A percentile compares a stretch with the other conserved stretches of the same genome.
These are phyloP conservation scores for Melampsora occidentalis DNA, from an alignment of 1,284 basidiomycete species.

Conservation along the genomic window DNA sequence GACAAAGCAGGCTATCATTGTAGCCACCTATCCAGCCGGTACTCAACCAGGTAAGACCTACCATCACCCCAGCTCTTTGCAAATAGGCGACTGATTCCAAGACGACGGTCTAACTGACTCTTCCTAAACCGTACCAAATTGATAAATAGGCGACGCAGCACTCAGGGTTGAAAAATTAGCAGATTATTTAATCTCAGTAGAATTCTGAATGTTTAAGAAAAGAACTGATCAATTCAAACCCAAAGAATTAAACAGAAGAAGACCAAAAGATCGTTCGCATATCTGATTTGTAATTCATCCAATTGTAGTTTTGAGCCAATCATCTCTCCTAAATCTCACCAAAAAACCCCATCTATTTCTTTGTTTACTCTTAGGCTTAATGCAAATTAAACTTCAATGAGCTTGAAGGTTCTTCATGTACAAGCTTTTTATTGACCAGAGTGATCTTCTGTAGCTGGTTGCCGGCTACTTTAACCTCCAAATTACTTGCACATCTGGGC, in stretches of 20 bases:
- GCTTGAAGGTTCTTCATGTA: neutral
- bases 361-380: neutral
- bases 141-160: neutral
- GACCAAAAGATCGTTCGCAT: neutral
- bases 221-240: too few species aligned
- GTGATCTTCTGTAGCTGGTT: too few species aligned
- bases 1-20: constrained; percentile 82
- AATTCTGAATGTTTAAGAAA: constrained; percentile 52
- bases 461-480: too few species aligned
- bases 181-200: constrained; percentile 71
- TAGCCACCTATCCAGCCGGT: constrained; percentile 73
- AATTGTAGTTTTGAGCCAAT: constrained; percentile 3
- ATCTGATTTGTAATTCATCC: constrained; percentile 6
- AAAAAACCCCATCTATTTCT: neutral
- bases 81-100: too few species aligned
- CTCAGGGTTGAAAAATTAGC: constrained; percentile 58
- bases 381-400: neutral
- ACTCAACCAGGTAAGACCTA: constrained; percentile 67
- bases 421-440: neutral
- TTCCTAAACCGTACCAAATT: neutral
- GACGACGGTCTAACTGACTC: neutral
- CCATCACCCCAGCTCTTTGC: constrained; percentile 63
- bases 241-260: too few species aligned
- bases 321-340: neutral
- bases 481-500: too few species aligned